phyloP scores from a whole-genome alignment of 192 early-diverging fungal genomes.

The Dissophora ornata region DNA sequence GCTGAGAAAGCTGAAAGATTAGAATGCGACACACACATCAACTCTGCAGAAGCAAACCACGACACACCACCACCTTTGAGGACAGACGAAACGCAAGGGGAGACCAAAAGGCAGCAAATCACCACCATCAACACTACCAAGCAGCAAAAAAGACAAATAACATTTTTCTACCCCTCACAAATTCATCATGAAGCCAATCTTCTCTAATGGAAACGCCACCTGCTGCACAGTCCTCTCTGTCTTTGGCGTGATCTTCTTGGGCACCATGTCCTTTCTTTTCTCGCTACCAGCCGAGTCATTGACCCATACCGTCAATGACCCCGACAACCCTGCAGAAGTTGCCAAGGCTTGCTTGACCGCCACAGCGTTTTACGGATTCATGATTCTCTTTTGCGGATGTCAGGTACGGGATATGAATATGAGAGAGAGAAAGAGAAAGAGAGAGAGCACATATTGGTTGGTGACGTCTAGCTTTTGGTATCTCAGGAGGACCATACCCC shows the following conservation, averaged over 20 bases:
- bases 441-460: not conserved
- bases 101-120: no score
- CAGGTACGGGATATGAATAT: constrained; percentile 44
- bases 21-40: no score
- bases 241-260: constrained; percentile 63
- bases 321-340: constrained; percentile 57
- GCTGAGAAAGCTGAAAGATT: no score
- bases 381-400: constrained; percentile 63
- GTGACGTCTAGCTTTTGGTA: not conserved
- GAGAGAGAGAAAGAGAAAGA: constrained; percentile 1
- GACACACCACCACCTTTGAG: no score
- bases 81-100: no score
- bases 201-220: constrained; percentile 57
- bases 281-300: constrained; percentile 58
- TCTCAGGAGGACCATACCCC: no score
- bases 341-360: constrained; percentile 63
- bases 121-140: no score
- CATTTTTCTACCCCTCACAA: no score
- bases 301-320: constrained; percentile 60
- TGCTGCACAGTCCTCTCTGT: constrained; percentile 62
- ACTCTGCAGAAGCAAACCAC: no score
- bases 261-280: constrained; percentile 56
- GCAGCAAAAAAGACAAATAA: no score
- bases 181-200: constrained; percentile 62
- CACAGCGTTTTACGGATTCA: constrained; percentile 61